phyloP scores from a whole-genome alignment of 768 basidiomycete genomes.

The Lanmaoa rubissima region DNA sequence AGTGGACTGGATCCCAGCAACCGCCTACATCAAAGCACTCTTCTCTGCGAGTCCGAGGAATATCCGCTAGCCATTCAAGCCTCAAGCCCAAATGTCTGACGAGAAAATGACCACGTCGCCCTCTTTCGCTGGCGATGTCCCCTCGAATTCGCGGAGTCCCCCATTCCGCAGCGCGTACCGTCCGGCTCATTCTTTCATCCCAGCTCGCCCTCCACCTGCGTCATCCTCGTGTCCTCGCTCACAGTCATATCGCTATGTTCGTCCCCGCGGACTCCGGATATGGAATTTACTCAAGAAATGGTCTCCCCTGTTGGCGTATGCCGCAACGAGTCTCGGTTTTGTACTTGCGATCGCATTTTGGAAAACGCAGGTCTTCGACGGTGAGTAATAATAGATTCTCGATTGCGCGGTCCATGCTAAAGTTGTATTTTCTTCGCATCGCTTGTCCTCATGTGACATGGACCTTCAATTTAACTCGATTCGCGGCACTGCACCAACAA shows the following conservation, averaged over 20 bases:
- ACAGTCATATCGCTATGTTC: slow-evolving; percentile 35
- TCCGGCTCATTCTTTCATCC: slow-evolving; percentile 20
- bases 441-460: not conserved
- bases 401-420: slow-evolving; percentile 5
- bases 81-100: slow-evolving; percentile 16
- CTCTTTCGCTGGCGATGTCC: slow-evolving; percentile 18
- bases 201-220: slow-evolving; percentile 18
- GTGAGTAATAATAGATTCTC: slow-evolving; percentile 43
- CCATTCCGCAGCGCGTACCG: slow-evolving; percentile 15
- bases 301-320: slow-evolving; percentile 77
- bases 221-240: slow-evolving; percentile 17
- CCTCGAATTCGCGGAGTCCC: slow-evolving; percentile 12
- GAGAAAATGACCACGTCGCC: slow-evolving; percentile 20
- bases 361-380: slow-evolving; percentile 76
- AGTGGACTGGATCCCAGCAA: slow-evolving; percentile 13
- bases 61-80: not conserved
- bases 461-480: not conserved
- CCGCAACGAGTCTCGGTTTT: slow-evolving; percentile 73
- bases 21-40: not conserved
- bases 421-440: not conserved
- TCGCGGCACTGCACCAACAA: not conserved
- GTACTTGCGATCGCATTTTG: slow-evolving; percentile 81
- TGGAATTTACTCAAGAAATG: slow-evolving; percentile 65
- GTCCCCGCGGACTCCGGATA: slow-evolving; percentile 53
- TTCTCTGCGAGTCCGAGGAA: not conserved